These are phyloP conservation scores for Thielaviopsis ethacetica DNA, from an alignment of 2,329 filamentous ascomycete species.

Conservation along the genomic window DNA sequence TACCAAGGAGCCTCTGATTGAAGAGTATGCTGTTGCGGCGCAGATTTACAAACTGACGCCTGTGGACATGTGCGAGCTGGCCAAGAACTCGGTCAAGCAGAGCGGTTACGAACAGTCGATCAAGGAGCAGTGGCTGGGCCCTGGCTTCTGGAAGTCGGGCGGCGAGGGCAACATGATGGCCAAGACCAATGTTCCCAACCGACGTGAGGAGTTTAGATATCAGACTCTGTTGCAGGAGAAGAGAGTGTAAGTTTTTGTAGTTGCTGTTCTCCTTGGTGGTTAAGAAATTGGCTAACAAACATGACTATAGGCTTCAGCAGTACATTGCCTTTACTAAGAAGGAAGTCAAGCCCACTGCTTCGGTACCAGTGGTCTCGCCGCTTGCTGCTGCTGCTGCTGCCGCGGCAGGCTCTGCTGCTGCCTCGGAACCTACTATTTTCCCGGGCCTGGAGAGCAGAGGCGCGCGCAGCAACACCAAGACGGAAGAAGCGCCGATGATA, in stretches of 20 bases:
- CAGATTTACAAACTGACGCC: slow-evolving; percentile 97
- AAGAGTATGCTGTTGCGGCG: slow-evolving; percentile 93
- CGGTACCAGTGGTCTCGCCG: background rate
- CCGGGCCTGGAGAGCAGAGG: slow-evolving; percentile 49
- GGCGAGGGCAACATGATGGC: slow-evolving; percentile 78
- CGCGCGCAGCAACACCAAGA: slow-evolving; percentile 25
- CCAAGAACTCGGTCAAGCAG: slow-evolving; percentile 88
- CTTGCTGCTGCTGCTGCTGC: background rate
- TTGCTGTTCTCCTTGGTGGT: too few species aligned
- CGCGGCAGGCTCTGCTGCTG: background rate
- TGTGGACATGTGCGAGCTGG: slow-evolving; percentile 96
- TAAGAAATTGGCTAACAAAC: background rate
- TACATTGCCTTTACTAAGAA: slow-evolving; percentile 11
- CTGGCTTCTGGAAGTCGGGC: slow-evolving; percentile 60
- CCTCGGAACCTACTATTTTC: slow-evolving; percentile 50
- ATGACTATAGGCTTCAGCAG: slow-evolving; percentile 8
- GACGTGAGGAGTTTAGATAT: slow-evolving; percentile 76
- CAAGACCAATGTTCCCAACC: slow-evolving; percentile 91
- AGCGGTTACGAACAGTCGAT: slow-evolving; percentile 81
- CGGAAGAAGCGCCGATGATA: background rate
- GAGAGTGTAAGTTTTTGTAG: slow-evolving; percentile 60
- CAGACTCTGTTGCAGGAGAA: slow-evolving; percentile 74
- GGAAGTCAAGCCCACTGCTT: background rate
- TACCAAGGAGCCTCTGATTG: slow-evolving; percentile 93
- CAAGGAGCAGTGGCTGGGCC: slow-evolving; percentile 84